Evolutionary conservation across 441 rosid species (phyloP).

Genomic region (Arabidopsis lyrata): DNA sequence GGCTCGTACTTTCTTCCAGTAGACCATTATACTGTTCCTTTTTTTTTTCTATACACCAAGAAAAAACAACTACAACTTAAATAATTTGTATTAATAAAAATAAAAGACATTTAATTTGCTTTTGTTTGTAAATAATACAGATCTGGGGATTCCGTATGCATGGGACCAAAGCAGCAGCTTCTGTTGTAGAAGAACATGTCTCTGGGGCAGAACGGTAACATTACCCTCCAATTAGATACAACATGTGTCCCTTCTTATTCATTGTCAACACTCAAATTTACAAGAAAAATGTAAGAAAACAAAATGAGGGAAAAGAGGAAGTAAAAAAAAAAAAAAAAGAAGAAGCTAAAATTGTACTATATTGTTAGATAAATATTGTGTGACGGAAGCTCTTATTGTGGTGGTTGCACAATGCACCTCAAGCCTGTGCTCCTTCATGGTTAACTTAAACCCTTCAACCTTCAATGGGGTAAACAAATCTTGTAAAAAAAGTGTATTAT

Average conservation of each 20-base stretch:
- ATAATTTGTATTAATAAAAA: too few relatives aligned
- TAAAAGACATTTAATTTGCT: neutral
- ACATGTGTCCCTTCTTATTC: constrained; percentile 20
- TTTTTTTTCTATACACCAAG: neutral
- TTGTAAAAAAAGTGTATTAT: neutral
- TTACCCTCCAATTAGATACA: neutral
- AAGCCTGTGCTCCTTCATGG: neutral
- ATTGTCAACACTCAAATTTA: constrained; percentile 6
- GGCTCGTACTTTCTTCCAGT: constrained; percentile 22
- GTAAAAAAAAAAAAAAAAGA: neutral
- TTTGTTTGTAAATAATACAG: constrained; percentile 32
- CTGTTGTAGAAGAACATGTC: constrained; percentile 38
- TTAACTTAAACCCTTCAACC: too few relatives aligned
- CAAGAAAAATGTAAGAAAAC: neutral
- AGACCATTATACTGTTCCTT: neutral
- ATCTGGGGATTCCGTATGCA: constrained; percentile 34
- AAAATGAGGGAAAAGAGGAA: neutral
- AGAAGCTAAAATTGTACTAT: constrained; percentile 15
- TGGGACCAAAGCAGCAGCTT: constrained; percentile 45
- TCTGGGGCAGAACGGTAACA: constrained; percentile 34
- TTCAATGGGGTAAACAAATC: neutral
- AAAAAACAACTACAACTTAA: neutral
- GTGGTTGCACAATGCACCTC: neutral
- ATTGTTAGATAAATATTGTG: neutral
- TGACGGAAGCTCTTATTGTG: neutral